These are phyloP conservation scores for Rubia peregrina DNA, from an alignment of 305 asterid genomes.

Conservation along the genomic window DNA sequence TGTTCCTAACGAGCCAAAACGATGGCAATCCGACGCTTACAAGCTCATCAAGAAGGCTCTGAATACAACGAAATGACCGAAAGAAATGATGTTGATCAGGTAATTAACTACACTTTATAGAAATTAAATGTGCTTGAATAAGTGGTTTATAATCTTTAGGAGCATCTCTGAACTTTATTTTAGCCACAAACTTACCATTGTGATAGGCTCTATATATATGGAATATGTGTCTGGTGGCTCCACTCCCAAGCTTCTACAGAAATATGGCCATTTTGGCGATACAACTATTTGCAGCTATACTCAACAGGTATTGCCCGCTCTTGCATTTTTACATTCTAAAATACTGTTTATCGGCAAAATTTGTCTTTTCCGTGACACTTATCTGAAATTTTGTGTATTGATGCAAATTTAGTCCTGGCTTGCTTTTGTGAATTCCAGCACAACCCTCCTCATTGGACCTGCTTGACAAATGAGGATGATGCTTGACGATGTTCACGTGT, in stretches of 20 bases:
- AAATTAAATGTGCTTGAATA: slow-evolving; percentile 56
- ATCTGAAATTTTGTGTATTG: too few species aligned
- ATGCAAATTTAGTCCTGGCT: too few species aligned
- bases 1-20: too few species aligned
- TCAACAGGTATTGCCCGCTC: too few species aligned
- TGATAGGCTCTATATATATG: slow-evolving; percentile 20
- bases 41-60: not conserved
- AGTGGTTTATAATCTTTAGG: slow-evolving; percentile 53
- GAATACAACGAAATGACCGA: not conserved
- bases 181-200: slow-evolving; percentile 80
- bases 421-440: slow-evolving; percentile 35
- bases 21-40: too few species aligned
- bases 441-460: slow-evolving; percentile 82
- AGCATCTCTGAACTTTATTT: slow-evolving; percentile 62
- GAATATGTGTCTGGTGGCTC: too few species aligned
- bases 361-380: too few species aligned
- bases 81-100: not conserved
- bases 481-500: slow-evolving; percentile 71
- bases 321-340: too few species aligned
- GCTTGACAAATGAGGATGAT: slow-evolving; percentile 70
- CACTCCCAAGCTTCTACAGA: too few species aligned
- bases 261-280: too few species aligned
- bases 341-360: too few species aligned
- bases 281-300: too few species aligned
- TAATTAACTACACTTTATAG: not conserved